These are phyloP conservation scores for Platanthera zijinensis DNA, from an alignment of 106 monocot genomes.

Conservation along the genomic window DNA sequence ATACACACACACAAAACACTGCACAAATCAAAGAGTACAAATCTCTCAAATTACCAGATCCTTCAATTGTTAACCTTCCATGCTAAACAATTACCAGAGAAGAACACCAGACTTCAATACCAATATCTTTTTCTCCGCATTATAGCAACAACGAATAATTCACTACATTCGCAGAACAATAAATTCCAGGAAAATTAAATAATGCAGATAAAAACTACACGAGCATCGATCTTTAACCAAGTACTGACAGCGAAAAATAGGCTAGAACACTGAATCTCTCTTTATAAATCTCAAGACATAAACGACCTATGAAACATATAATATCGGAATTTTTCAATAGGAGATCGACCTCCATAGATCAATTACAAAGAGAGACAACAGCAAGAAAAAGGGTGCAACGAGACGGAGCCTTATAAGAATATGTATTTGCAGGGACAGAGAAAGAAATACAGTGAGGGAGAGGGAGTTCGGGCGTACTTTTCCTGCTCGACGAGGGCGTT, in stretches of 20 bases:
- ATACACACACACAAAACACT: background rate
- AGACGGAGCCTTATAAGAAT: background rate
- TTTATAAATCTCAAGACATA: constrained; percentile 1
- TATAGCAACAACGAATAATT: background rate
- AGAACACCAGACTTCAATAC: background rate
- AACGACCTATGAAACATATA: background rate
- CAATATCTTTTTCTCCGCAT: background rate
- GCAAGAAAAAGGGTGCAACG: background rate
- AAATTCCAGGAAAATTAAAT: background rate
- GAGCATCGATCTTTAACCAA: background rate
- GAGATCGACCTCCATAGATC: background rate
- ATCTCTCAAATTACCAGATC: background rate
- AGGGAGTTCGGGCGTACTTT: constrained; percentile 30
- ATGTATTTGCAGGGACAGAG: background rate
- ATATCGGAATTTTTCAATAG: background rate
- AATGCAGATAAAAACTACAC: background rate
- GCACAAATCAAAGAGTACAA: background rate
- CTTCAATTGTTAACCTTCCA: background rate
- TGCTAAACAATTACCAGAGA: background rate
- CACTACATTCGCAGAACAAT: background rate
- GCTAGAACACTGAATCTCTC: background rate
- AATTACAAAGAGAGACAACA: background rate
- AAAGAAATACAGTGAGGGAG: background rate
- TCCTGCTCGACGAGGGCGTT: constrained; percentile 66
- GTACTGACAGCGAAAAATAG: background rate